Evolutionary conservation across 495 filamentous ascomycete species (phyloP).

Genomic region (Trypethelium eluteriae): DNA sequence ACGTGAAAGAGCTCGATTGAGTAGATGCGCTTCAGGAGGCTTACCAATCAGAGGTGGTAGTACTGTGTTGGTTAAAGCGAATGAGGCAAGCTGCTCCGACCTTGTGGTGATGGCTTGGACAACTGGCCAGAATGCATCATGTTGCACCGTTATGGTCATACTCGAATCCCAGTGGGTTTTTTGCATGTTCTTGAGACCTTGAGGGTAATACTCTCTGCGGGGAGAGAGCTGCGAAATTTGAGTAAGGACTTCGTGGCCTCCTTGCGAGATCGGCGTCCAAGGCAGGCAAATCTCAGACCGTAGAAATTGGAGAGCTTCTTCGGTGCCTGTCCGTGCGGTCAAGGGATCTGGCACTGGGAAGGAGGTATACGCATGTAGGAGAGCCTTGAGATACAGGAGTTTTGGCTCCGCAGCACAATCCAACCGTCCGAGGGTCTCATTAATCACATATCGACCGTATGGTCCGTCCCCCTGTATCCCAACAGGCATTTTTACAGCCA

Average conservation of each 20-base stretch:
- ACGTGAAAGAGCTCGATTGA: neutral
- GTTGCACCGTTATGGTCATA: constrained; percentile 46
- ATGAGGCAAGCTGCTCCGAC: constrained; percentile 33
- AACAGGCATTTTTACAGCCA: constrained; percentile 24
- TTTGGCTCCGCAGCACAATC: constrained; percentile 29
- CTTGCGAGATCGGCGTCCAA: constrained; percentile 20
- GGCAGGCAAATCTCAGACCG: constrained; percentile 23
- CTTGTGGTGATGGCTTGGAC: constrained; percentile 40
- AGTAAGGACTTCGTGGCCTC: constrained; percentile 7
- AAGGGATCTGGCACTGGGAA: constrained; percentile 30
- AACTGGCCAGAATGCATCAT: constrained; percentile 41
- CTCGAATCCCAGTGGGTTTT: constrained; percentile 25
- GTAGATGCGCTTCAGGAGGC: neutral
- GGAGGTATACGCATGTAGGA: constrained; percentile 30
- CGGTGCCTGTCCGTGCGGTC: constrained; percentile 29
- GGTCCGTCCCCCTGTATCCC: neutral
- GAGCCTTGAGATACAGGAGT: constrained; percentile 29
- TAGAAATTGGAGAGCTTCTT: constrained; percentile 29
- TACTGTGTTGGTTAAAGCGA: constrained; percentile 19
- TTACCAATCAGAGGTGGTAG: neutral
- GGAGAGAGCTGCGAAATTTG: constrained; percentile 25
- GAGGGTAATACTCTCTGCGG: constrained; percentile 28
- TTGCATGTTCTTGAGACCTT: constrained; percentile 25
- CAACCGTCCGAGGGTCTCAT: constrained; percentile 27
- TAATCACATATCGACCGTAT: constrained; percentile 38